Base-by-base conservation (phyloP, 2,329 filamentous ascomycete genomes). In the Diaporthe amygdali region DNA sequence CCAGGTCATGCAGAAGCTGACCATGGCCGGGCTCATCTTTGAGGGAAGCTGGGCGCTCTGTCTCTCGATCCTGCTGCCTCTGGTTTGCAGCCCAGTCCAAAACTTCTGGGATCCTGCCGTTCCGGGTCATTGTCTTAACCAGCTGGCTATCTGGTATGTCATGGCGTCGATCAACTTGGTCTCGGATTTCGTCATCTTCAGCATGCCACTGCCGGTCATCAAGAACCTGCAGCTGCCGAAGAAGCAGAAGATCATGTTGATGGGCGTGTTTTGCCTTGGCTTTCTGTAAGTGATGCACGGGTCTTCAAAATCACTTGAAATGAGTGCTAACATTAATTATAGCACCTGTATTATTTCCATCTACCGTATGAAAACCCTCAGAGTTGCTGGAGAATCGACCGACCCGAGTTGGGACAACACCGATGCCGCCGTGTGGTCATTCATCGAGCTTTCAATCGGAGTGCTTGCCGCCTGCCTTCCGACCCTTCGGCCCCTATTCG, bases 351-450 rank as follows among this genome's bases (percentile, higher is more conserved):
- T 77, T 47, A 78, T 78, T 34, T 77, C 77, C 9, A 72, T 76
- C 55, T 72, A 78, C 41, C 76, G 77, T 27, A 75, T 78, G 41
- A 74, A 74, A 7, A 77, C 77, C 4, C 76, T 78, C n/a, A 72
- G 72, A 15, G 64, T 68, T 15, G 77, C 77, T n/a, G 76, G 72
- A 9, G 68, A 41, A 27, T 63, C 73, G 1, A 61, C 74, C 5
- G 71, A 76, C 49, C 71, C 75, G 2, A 76, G 74, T 44, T 78
- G 77, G 77, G 77, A 77, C 46, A 78, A 78, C 56, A 76, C 75
- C 17, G 71, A 74, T 46, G 77, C 78, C 0, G 78, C 78, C 6
- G 56, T 77, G n/a, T 80, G 77, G 78, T 79, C 78, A 2, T 75
- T 76, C 47, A 74, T 79, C 10, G 78, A 80, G 69, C 71, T 79